A percentile compares a stretch with the other conserved stretches of the same genome.
Evolutionary conservation across 2,329 filamentous ascomycete genomes (phyloP).

Genomic region (Fusarium sp.): DNA sequence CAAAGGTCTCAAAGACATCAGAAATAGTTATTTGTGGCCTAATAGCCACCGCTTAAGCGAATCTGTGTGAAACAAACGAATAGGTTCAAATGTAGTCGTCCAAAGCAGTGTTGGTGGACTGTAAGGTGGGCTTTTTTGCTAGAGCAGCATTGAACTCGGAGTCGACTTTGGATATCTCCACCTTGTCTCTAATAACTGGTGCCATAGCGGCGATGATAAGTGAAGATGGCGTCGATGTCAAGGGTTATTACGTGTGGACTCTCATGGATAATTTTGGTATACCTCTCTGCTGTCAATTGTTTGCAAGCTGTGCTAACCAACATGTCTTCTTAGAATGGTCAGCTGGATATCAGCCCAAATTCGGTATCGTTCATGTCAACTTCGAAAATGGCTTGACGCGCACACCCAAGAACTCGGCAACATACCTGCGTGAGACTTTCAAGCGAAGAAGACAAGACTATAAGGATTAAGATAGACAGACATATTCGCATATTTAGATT

Average conservation of each 20-base stretch:
- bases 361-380: slow-evolving; percentile 56
- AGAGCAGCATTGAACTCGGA: too few species aligned
- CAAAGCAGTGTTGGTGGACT: too few species aligned
- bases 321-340: slow-evolving; percentile 48
- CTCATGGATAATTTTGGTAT: slow-evolving; percentile 17
- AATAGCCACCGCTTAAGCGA: too few species aligned
- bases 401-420: slow-evolving; percentile 55
- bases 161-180: too few species aligned
- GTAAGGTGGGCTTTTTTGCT: too few species aligned
- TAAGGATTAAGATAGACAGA: background rate
- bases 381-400: slow-evolving; percentile 53
- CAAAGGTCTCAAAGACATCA: too few species aligned
- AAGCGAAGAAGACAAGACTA: background rate
- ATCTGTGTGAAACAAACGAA: too few species aligned
- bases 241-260: slow-evolving; percentile 10
- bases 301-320: background rate
- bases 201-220: too few species aligned
- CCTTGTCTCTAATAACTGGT: too few species aligned
- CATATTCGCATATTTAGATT: too few species aligned
- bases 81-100: too few species aligned
- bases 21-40: too few species aligned
- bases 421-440: slow-evolving; percentile 2
- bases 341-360: slow-evolving; percentile 55
- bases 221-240: background rate
- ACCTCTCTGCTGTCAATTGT: fast-evolving